phyloP scores from a whole-genome alignment of 83 land plant species.

The Thuja plicata region DNA sequence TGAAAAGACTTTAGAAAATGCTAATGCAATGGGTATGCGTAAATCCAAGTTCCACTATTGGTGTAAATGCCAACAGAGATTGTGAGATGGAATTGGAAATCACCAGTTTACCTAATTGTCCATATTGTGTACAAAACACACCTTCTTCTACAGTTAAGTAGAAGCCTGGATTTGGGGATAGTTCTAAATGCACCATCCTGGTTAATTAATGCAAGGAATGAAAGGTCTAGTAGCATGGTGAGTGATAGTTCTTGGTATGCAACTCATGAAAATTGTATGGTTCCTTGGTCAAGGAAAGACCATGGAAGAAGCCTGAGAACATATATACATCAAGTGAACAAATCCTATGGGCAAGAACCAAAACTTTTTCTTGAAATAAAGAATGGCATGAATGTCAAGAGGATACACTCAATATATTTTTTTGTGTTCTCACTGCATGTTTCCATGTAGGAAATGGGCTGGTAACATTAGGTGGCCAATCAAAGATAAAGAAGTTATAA shows the following conservation, averaged over 20 bases:
- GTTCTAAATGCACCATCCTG: slow-evolving; percentile 64
- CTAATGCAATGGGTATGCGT: no score
- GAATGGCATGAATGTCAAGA: no score
- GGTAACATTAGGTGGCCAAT: no score
- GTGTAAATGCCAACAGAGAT: slow-evolving; percentile 64
- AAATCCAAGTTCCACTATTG: no score
- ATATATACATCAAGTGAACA: not conserved
- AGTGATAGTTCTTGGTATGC: slow-evolving; percentile 64
- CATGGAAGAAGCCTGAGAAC: not conserved
- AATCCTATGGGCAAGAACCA: not conserved
- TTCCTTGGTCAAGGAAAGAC: slow-evolving; percentile 41
- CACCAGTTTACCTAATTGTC: slow-evolving; percentile 70
- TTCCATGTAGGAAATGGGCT: no score
- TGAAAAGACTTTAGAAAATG: no score
- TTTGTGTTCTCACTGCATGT: no score
- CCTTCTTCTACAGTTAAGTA: slow-evolving; percentile 61
- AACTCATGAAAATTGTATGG: slow-evolving; percentile 83
- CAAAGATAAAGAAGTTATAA: no score
- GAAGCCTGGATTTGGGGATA: slow-evolving; percentile 53
- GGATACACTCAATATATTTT: no score
- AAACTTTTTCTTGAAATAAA: not conserved
- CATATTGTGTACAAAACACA: slow-evolving; percentile 71
- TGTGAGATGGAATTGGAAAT: slow-evolving; percentile 74
- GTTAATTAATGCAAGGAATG: slow-evolving; percentile 45
- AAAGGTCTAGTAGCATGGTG: slow-evolving; percentile 68